Percentiles rank a stretch among this genome's conserved stretches.
Evolutionary conservation across 1,139 yeast genomes (phyloP).

Genomic region (Suhomyces chickasaworum): DNA sequence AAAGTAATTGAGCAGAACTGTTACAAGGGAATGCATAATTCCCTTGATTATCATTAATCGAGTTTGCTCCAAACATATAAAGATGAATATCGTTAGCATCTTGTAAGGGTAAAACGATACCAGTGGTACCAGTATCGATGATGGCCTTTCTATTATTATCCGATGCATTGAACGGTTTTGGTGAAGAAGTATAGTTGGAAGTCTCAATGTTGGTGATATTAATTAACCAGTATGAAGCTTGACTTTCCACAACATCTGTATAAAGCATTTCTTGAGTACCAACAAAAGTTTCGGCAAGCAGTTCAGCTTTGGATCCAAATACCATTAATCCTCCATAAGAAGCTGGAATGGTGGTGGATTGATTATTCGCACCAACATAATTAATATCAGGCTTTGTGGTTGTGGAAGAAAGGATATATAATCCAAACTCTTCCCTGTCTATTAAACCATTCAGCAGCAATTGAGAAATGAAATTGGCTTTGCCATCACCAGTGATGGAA

Average conservation of each 20-base stretch:
- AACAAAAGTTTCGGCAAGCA: slow-evolving; percentile 9
- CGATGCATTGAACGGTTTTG: slow-evolving; percentile 5
- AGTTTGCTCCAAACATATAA: slow-evolving; percentile 41
- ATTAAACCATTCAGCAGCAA: slow-evolving; percentile 21
- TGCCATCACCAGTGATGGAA: slow-evolving; percentile 6
- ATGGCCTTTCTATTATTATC: slow-evolving; percentile 44
- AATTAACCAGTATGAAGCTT: slow-evolving; percentile 56
- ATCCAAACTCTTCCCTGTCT: slow-evolving; percentile 26
- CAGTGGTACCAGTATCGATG: slow-evolving; percentile 70
- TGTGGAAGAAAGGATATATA: slow-evolving; percentile 24
- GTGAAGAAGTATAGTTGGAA: slow-evolving; percentile 24
- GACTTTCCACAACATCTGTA: slow-evolving; percentile 39
- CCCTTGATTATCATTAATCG: slow-evolving; percentile 55
- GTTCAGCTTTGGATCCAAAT: slow-evolving; percentile 27
- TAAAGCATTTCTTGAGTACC: slow-evolving; percentile 25
- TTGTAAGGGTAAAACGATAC: slow-evolving; percentile 55
- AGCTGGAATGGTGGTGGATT: slow-evolving; percentile 4
- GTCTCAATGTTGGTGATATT: slow-evolving; percentile 40
- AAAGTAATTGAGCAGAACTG: slow-evolving; percentile 25
- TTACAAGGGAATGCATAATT: slow-evolving; percentile 65
- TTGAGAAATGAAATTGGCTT: slow-evolving; percentile 27
- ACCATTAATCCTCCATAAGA: slow-evolving; percentile 31
- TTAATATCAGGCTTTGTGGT: slow-evolving; percentile 19
- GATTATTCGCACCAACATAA: slow-evolving; percentile 8
- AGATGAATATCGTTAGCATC: slow-evolving; percentile 59